Conservation (phyloP, 2,329 filamentous ascomycete genomes). For the Neonectria punicea region DNA sequence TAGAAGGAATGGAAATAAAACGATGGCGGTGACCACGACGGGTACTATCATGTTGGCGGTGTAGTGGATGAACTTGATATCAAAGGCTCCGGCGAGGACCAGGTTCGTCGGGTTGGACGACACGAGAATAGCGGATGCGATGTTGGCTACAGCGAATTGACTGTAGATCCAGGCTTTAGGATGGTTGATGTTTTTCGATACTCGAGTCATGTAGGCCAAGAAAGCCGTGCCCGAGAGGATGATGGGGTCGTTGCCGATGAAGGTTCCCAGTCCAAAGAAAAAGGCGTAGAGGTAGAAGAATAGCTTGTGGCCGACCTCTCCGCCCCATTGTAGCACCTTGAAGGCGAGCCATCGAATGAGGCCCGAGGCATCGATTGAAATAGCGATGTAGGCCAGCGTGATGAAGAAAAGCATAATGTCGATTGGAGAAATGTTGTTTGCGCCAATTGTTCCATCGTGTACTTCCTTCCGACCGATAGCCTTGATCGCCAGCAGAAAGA, state of each 20-base stretch:
- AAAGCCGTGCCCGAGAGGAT: slow-evolving; percentile 82
- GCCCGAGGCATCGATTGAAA: slow-evolving; percentile 80
- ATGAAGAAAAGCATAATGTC: slow-evolving; percentile 83
- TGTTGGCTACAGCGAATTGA: slow-evolving; percentile 78
- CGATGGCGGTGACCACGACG: slow-evolving; percentile 72
- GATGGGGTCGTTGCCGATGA: slow-evolving; percentile 80
- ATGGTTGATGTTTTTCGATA: slow-evolving; percentile 77
- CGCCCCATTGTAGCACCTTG: slow-evolving; percentile 74
- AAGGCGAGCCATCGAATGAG: slow-evolving; percentile 77
- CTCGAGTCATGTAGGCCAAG: slow-evolving; percentile 80
- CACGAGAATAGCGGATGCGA: slow-evolving; percentile 79
- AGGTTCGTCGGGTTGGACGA: slow-evolving; percentile 83
- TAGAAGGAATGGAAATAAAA: slow-evolving; percentile 76
- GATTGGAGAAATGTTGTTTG: slow-evolving; percentile 73
- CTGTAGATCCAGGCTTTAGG: slow-evolving; percentile 78
- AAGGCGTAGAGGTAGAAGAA: slow-evolving; percentile 80
- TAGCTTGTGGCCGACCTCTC: slow-evolving; percentile 72
- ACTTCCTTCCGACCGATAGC: slow-evolving; percentile 76
- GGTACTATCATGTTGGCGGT: slow-evolving; percentile 83
- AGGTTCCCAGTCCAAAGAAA: slow-evolving; percentile 74
- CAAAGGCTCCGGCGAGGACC: slow-evolving; percentile 77
- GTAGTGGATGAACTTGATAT: slow-evolving; percentile 77
- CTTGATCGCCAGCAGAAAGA: slow-evolving; percentile 75
- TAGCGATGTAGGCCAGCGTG: slow-evolving; percentile 79
- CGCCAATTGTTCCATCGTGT: slow-evolving; percentile 73